Base-by-base conservation (phyloP, 1,284 basidiomycete genomes). In the Sanghuangporus sanghuang region DNA sequence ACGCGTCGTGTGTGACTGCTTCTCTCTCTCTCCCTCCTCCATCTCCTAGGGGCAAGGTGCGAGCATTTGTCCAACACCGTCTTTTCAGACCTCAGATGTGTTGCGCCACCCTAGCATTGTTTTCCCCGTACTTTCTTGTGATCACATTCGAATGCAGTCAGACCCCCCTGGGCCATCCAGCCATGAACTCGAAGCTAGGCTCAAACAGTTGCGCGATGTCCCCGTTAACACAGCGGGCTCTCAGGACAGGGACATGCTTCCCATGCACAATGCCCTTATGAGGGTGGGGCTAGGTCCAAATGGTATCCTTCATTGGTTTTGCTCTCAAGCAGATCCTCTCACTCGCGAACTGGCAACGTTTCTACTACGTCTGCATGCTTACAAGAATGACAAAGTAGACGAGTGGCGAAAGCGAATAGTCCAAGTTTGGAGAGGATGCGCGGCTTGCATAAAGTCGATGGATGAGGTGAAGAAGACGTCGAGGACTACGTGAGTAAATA, bases 281-380 rank as follows among this genome's bases (percentile, higher is more conserved):
- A 72, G 67, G 23, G 74, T 79, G 4, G 71, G 76, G 55, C 71
- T 72, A 54, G 68, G 72, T 40, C 69, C 71, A 12, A 77, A 80
- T 67, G 78, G 78, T 36, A 68, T 69, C 48, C 66, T 80, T 53
- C 90, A 93, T 69, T 92, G 90, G 90, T 92, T 89, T 70, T 93
- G 90, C 71, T 71, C 75, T 49, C 77, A 78, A 46, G 87, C 87
- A 1, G 75, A 81, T 57, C 69, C 76, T 18, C 74, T 82, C 44
- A 82, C 82, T 0, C 71, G 79, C 6, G 85, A 82, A 60, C 84
- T 87, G 1, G 91, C 93, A 0, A 86, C 84, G 0, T 96, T 93
- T 75, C 80, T 93, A 56, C 78, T 95, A 58, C 84, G 92, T 65
- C 74, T 95, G 52, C 89, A 90, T 70, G 93, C 93, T 3, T 95